Evolutionary conservation across 176 grass and related monocot species (phyloP).

Genomic region (sorghum (Sorghum bicolor)): DNA sequence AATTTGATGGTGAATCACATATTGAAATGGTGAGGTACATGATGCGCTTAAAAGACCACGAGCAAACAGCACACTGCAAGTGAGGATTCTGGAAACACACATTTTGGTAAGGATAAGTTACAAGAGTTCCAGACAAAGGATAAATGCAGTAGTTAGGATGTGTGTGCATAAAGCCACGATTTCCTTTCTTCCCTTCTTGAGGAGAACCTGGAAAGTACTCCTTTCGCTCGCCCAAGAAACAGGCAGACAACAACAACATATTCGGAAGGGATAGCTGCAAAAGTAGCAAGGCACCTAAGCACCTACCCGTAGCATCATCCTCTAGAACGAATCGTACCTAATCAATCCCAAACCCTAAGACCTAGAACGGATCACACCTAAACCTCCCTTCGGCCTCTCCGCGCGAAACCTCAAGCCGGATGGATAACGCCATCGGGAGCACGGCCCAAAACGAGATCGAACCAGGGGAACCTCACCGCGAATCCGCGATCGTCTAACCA

Average conservation of each 20-base stretch:
- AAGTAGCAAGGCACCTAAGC: constrained; percentile 3
- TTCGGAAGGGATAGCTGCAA: constrained; percentile 7
- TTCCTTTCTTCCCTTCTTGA: not conserved
- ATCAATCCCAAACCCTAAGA: constrained; percentile 31
- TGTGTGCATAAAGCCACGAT: not conserved
- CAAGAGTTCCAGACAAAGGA: not conserved
- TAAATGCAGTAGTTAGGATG: not conserved
- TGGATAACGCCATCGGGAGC: not conserved
- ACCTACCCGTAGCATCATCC: constrained; percentile 17
- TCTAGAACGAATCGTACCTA: constrained; percentile 8
- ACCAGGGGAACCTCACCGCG: not conserved
- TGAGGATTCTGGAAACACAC: not conserved
- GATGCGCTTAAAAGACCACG: not conserved
- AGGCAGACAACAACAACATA: not conserved
- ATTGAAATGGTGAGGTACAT: not conserved
- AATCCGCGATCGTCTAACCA: constrained; percentile 5
- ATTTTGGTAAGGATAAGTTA: not conserved
- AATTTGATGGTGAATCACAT: not conserved
- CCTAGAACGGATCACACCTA: constrained; percentile 33
- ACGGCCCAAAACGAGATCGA: not conserved
- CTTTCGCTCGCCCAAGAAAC: constrained; percentile 14
- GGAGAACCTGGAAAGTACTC: not conserved
- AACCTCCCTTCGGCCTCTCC: not conserved
- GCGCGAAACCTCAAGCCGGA: not conserved
- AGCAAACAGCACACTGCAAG: not conserved